Evolutionary conservation across 2,329 filamentous ascomycete species (phyloP).

Genomic region (Fusarium pseudoanthophilum): DNA sequence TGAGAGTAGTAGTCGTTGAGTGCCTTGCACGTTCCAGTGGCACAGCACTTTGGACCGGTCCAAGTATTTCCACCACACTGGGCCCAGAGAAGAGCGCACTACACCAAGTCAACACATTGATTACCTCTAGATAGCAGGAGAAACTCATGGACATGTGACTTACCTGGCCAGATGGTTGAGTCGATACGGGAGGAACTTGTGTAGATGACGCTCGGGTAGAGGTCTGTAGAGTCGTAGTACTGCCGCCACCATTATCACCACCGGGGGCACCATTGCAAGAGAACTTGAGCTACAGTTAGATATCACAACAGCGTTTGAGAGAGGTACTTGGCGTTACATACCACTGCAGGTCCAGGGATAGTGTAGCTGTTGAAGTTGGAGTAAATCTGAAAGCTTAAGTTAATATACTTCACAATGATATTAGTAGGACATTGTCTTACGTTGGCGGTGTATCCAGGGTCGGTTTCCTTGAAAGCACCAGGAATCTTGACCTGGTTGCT

Average conservation of each 20-base stretch:
- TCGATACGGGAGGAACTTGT: not conserved
- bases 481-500: constrained; percentile 15
- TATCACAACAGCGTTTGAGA: accelerated
- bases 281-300: not conserved
- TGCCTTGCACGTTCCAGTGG: constrained; percentile 12
- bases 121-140: accelerated
- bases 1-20: constrained; percentile 8
- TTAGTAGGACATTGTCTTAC: accelerated
- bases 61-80: constrained; percentile 4
- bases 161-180: constrained; percentile 3
- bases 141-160: accelerated
- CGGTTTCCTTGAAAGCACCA: constrained; percentile 1
- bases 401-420: accelerated
- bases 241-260: not conserved
- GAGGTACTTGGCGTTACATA: not conserved
- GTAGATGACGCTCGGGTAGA: not conserved
- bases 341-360: constrained; percentile 4
- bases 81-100: constrained; percentile 7
- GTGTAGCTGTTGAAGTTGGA: constrained; percentile 16
- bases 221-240: constrained; percentile 1
- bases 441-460: constrained; percentile 11
- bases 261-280: constrained; percentile 10
- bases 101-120: not conserved
- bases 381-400: not conserved
- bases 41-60: constrained; percentile 10